phyloP scores from a whole-genome alignment of 345 rosid genomes.

The Citrus inodora region DNA sequence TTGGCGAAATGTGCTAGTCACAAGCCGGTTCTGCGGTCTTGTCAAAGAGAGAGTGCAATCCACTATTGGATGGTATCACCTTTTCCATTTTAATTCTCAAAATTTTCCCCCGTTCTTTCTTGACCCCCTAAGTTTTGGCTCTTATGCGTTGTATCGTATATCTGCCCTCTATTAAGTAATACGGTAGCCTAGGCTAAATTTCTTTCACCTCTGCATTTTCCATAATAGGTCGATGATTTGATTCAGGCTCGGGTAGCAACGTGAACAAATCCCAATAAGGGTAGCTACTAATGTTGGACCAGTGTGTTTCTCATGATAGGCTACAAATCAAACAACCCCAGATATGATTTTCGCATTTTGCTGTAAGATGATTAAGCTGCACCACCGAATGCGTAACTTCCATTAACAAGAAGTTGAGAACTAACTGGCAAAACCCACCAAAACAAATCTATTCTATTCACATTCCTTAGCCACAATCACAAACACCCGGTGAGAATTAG shows the following conservation, averaged over 20 bases:
- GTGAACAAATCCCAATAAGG: not conserved
- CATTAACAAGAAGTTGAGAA: constrained; percentile 26
- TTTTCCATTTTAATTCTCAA: no score
- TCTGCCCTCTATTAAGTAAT: no score
- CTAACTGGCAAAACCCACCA: not conserved
- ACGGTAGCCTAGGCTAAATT: no score
- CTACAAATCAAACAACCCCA: constrained; percentile 5
- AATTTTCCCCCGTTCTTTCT: no score
- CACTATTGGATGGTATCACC: no score
- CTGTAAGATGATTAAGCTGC: constrained; percentile 11
- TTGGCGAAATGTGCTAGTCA: not conserved
- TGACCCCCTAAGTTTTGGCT: no score
- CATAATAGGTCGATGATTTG: not conserved
- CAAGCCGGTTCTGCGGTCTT: not conserved
- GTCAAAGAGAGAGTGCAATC: no score
- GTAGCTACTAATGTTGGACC: not conserved
- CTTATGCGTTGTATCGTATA: no score
- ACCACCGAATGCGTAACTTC: constrained; percentile 18
- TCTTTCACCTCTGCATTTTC: not conserved
- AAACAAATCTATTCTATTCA: not conserved
- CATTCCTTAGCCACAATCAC: not conserved
- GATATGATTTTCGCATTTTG: not conserved
- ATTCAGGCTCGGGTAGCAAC: not conserved
- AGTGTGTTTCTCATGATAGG: not conserved
- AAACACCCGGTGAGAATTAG: not conserved